Evolutionary conservation across 2,329 filamentous ascomycete genomes (phyloP), one percentile per base, ranked within the genome.

Genomic region (Fusarium sp.): DNA sequence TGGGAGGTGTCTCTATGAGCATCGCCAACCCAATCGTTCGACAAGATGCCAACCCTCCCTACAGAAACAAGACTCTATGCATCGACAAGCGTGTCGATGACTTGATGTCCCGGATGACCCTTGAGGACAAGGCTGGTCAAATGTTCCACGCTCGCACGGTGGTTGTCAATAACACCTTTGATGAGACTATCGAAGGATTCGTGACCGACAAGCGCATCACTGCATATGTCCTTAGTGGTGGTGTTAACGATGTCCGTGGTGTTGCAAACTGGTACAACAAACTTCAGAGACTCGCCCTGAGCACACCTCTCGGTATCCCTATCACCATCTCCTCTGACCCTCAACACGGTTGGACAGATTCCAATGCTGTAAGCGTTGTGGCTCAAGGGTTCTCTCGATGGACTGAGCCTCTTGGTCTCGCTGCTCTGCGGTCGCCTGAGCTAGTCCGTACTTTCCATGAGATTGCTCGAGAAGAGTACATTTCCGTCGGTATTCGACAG

Each of bases 341-440:
- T 0, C 80, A 82, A 2, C 82, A 85, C 60, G 75, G 79, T 5
- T 84, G 83, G 69, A 80, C 79, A 0, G 61, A 69, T 1, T 77
- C 81, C 34, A 63, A 81, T 2, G 83, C 61, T 1, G 61, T 69
- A 0, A 37, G 26, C 0, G 60, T 69, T 12, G 65, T 69, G 1
- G 66, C 66, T 80, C 4, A 83, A 80, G 4, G 81, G 1, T 82
- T 87, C 63, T 84, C 82, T 0, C 80, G 84, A 55, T 86, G 85
- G 84, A 85, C 85, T 0, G 83, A 85, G 58, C 80, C 80, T 0
- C 70, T 85, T 9, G 85, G 85, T 0, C 73, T 87, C 10, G 84
- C 83, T 8, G 85, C 85, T 0, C 67, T 86, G 0, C 77, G 84
- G 4, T 80, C 82, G 16, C 74, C 81, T 0, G 75, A 79, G 1